Percentiles rank a stretch among this genome's conserved stretches.
phyloP scores from a whole-genome alignment of 345 rosid species.

The Melastoma malabathricum region DNA sequence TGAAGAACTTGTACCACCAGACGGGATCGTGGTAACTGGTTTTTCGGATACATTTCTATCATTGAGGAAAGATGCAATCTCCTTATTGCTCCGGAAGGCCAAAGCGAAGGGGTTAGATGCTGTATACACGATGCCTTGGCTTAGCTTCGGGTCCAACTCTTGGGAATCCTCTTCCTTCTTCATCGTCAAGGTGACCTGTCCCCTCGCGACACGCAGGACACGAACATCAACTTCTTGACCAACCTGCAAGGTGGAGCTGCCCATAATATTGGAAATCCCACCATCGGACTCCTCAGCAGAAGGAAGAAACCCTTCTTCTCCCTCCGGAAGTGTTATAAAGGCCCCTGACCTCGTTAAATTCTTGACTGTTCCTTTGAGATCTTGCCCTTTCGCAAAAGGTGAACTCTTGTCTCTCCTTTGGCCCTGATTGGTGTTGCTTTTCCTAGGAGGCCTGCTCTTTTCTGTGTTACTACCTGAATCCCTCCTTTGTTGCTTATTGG shows the following conservation, averaged over 20 bases:
- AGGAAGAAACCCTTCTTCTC: constrained; percentile 88
- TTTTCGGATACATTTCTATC: constrained; percentile 40
- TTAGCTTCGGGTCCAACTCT: constrained; percentile 26
- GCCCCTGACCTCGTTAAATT: constrained; percentile 64
- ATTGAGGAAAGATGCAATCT: constrained; percentile 62
- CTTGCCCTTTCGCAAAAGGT: constrained; percentile 67
- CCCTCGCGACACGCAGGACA: constrained; percentile 52
- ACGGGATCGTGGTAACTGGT: constrained; percentile 16
- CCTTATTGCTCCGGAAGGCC: constrained; percentile 67
- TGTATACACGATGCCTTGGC: constrained; percentile 45
- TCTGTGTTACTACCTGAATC: constrained; percentile 29
- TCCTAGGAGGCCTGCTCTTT: constrained; percentile 40
- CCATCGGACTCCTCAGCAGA: constrained; percentile 59
- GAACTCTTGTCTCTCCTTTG: constrained; percentile 41
- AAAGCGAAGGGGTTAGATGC: constrained; percentile 68
- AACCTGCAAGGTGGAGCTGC: constrained; percentile 40
- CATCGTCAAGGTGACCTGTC: constrained; percentile 82
- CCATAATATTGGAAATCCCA: constrained; percentile 56
- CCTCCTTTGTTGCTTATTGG: constrained; percentile 28
- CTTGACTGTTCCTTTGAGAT: constrained; percentile 67
- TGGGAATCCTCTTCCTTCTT: constrained; percentile 44
- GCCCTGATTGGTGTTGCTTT: constrained; percentile 31
- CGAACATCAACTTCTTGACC: constrained; percentile 72
- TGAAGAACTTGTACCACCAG: constrained; percentile 10
- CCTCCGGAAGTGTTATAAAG: constrained; percentile 74